These are phyloP conservation scores for Pulveroboletus ravenelii DNA, from an alignment of 768 basidiomycete genomes.

Conservation along the genomic window DNA sequence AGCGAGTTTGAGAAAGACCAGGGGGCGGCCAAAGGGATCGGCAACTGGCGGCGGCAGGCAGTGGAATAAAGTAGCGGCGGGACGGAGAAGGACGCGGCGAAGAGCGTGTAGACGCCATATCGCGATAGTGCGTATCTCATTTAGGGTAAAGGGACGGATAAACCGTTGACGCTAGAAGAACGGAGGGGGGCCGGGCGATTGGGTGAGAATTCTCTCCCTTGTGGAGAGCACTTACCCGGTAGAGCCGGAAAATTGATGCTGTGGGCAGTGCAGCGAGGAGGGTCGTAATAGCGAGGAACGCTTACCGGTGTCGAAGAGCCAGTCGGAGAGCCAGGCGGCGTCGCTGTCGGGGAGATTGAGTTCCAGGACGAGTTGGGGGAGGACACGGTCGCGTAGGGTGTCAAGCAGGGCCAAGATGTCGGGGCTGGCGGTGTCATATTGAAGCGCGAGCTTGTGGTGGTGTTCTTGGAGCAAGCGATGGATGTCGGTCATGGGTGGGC, in stretches of 20 bases:
- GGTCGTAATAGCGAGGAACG: conserved; percentile 1
- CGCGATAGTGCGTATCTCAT: conserved; percentile 51
- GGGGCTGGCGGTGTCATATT: conserved; percentile 48
- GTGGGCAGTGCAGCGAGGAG: neutral
- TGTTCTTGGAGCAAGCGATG: conserved; percentile 37
- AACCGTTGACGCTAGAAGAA: conserved; percentile 64
- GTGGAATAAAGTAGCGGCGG: conserved; percentile 34
- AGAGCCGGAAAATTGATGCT: conserved; percentile 59
- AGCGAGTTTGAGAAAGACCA: conserved; percentile 50
- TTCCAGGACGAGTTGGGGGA: conserved; percentile 59
- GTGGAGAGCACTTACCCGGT: conserved; percentile 44
- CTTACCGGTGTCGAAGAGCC: conserved; percentile 65
- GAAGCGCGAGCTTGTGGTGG: conserved; percentile 41
- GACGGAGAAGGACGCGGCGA: conserved; percentile 37
- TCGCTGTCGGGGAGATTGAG: conserved; percentile 45
- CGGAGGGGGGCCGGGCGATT: neutral
- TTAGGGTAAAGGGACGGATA: conserved; percentile 55
- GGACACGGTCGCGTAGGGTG: conserved; percentile 50
- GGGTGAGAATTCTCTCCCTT: neutral
- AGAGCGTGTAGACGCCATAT: conserved; percentile 46
- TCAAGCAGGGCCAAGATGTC: conserved; percentile 45
- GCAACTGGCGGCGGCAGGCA: conserved; percentile 50
- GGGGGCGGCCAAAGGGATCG: conserved; percentile 64
- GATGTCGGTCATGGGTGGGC: neutral
- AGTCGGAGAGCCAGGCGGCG: conserved; percentile 51